Percentiles rank a stretch among this genome's conserved stretches.
These are phyloP conservation scores for Gossypium laxum DNA, from an alignment of 441 rosid genomes.

Conservation along the genomic window DNA sequence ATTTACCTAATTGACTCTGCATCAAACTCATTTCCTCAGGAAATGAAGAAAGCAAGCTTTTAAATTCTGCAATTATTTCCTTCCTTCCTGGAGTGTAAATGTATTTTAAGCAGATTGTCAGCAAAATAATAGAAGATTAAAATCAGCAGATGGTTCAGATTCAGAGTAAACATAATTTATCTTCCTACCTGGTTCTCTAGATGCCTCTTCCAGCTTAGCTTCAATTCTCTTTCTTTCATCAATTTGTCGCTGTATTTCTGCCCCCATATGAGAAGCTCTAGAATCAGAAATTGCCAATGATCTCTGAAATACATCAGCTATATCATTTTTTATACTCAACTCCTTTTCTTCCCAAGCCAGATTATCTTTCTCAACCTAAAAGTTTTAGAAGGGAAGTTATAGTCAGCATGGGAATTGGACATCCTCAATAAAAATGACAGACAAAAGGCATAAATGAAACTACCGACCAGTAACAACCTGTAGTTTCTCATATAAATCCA, in stretches of 20 bases:
- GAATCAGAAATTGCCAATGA: conserved; percentile 58
- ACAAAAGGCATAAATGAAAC: conserved; percentile 36
- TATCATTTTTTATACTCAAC: conserved; percentile 61
- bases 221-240: conserved; percentile 51
- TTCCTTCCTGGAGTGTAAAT: conserved; percentile 63
- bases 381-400: conserved; percentile 16
- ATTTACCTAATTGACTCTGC: conserved; percentile 67
- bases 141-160: neutral
- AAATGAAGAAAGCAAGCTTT: conserved; percentile 72
- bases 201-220: conserved; percentile 53
- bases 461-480: conserved; percentile 83
- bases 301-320: conserved; percentile 67
- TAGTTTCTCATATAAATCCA: conserved; percentile 68
- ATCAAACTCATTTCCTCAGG: conserved; percentile 79
- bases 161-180: conserved; percentile 21
- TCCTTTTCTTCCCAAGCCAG: conserved; percentile 81
- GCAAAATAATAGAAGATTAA: neutral
- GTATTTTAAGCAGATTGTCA: conserved; percentile 23
- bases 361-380: conserved; percentile 79
- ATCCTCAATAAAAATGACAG: conserved; percentile 18
- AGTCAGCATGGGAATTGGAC: conserved; percentile 30
- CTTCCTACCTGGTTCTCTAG: conserved; percentile 61
- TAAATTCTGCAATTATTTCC: conserved; percentile 73
- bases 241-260: conserved; percentile 56
- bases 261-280: conserved; percentile 49